phyloP scores from a whole-genome alignment of 2,329 filamentous ascomycete genomes.

The Apiospora phragmitis region DNA sequence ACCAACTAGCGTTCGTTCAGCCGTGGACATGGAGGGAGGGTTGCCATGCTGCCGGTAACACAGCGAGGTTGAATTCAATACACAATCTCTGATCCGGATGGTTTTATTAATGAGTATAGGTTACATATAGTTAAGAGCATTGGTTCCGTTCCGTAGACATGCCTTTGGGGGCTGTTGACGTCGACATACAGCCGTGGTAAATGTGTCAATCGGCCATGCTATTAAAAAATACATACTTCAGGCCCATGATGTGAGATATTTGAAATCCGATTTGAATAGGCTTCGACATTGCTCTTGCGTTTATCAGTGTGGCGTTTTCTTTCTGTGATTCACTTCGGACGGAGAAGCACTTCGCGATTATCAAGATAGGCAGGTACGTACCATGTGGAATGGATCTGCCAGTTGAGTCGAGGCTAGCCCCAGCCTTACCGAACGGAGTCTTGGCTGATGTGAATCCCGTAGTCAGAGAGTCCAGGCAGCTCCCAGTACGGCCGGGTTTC shows the following conservation, averaged over 20 bases:
- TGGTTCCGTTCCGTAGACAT: not conserved
- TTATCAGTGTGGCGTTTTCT: not conserved
- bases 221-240: not conserved
- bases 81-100: not conserved
- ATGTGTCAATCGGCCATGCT: not conserved
- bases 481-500: not conserved
- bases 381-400: not conserved
- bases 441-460: not conserved
- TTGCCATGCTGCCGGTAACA: not conserved
- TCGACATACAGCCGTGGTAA: not conserved
- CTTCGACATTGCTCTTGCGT: not conserved
- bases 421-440: conserved; percentile 1
- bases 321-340: not conserved
- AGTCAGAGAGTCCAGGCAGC: not conserved
- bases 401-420: not conserved
- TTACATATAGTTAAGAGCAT: not conserved
- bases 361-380: not conserved
- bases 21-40: not conserved
- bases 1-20: not conserved
- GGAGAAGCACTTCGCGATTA: not conserved
- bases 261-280: not conserved
- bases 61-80: not conserved
- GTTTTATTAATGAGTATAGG: not conserved
- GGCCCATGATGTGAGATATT: not conserved
- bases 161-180: not conserved